Evolutionary conservation across 2,329 filamentous ascomycete species (phyloP), one percentile per base, ranked within the genome.

Genomic region (Phaeosphaeria sp.): DNA sequence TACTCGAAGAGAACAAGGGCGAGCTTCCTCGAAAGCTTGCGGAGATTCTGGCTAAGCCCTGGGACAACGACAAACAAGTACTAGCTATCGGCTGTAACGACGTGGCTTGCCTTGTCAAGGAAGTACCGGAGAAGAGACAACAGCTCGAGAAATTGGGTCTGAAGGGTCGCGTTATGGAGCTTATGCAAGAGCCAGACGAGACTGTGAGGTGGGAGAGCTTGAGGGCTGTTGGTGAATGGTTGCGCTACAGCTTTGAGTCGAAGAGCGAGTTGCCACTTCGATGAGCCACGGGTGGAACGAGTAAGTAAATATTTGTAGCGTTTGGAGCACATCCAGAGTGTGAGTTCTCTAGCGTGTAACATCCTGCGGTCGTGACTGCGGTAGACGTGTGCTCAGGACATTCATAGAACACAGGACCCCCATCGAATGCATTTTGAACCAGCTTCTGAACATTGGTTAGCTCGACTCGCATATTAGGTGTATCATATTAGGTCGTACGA

Each of bases 31-130:
- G 88, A 72, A 90, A 92, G 80, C 82, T 97, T 55, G 91, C 90
- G n/a, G 90, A 93, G 68, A 96, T 97, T 61, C 84, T 97, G 80
- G 83, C 87, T 76, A 81, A 96, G 85, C 87, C 85, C 83, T 85
- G 92, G 89, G 91, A 95, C 70, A 92, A 91, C 74, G 91, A 95
- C 72, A 90, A 90, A 78, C 86, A 90, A 72, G 93, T 97, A 21
- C 82, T 97, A 63, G 93, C 93, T 1, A 94, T 97, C 79, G 93
- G 90, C 20, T 96, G 93, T 80, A 97, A 96, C 75, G 93, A 97
- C 73, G 87, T 97, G 20, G 93, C 92, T n/a, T 89, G 84, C 62
- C 80, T 97, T 59, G 93, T 97, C 49, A 93, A 91, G 78, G 91
- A 96, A 77, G 90, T 94, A 54, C 93, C 93, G 0, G 93, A 96